These are phyloP conservation scores for Diplocarpon mali DNA, from an alignment of 2,329 filamentous ascomycete genomes.

Conservation along the genomic window DNA sequence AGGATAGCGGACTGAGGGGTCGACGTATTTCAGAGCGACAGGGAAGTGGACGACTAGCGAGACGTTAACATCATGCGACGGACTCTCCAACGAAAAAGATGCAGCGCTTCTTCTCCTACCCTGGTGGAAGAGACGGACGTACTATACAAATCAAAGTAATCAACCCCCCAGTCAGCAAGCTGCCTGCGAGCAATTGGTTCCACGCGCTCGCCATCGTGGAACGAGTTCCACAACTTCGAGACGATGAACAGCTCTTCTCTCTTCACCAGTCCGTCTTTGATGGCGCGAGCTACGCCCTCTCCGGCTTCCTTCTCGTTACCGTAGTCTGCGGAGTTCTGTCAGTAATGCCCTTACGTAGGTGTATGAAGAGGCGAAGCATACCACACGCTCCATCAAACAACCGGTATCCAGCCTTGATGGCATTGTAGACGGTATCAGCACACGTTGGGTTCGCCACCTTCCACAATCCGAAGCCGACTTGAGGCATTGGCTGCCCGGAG, in stretches of 20 bases:
- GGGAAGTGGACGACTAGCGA: constrained; percentile 67
- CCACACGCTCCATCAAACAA: constrained; percentile 50
- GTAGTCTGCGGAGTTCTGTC: constrained; percentile 46
- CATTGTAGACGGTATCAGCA: constrained; percentile 57
- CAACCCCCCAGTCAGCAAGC: constrained; percentile 71
- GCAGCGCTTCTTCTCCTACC: too few relatives aligned
- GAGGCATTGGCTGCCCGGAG: constrained; percentile 42
- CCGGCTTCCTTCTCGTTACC: constrained; percentile 73
- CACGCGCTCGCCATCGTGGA: constrained; percentile 71
- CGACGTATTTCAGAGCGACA: constrained; percentile 74
- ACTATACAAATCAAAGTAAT: constrained; percentile 79
- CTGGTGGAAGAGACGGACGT: too few relatives aligned
- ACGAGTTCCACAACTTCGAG: constrained; percentile 88
- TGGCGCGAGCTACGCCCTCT: constrained; percentile 65
- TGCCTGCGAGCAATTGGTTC: constrained; percentile 66
- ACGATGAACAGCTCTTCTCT: constrained; percentile 85
- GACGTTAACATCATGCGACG: too few relatives aligned
- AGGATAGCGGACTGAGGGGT: constrained; percentile 68
- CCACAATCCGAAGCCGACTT: constrained; percentile 57
- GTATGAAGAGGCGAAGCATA: constrained; percentile 22
- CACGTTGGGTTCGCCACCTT: constrained; percentile 55
- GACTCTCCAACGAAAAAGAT: too few relatives aligned
- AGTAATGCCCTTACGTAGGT: neutral
- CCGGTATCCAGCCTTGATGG: constrained; percentile 48
- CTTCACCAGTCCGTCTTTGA: constrained; percentile 71